A percentile compares a stretch with the other conserved stretches of the same genome.
These are phyloP conservation scores for Extremus antarcticus DNA, from an alignment of 495 filamentous ascomycete species.

Conservation along the genomic window DNA sequence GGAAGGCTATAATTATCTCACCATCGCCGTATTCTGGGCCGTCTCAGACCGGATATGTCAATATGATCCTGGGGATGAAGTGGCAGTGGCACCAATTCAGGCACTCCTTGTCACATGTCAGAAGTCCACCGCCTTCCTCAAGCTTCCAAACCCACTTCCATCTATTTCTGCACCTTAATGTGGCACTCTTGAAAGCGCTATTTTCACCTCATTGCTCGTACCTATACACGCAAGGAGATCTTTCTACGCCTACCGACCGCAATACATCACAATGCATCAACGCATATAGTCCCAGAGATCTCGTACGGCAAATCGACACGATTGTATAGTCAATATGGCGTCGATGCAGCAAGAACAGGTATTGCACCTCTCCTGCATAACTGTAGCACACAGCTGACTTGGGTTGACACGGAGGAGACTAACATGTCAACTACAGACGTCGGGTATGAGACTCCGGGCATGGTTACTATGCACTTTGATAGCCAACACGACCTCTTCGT, in stretches of 20 bases:
- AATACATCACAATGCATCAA: no score
- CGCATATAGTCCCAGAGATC: no score
- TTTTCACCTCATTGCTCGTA: not conserved
- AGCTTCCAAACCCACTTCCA: not conserved
- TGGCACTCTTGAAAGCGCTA: not conserved
- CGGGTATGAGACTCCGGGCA: no score
- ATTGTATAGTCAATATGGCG: not conserved
- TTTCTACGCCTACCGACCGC: no score
- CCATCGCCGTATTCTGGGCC: no score
- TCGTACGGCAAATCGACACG: not conserved
- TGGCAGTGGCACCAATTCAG: not conserved
- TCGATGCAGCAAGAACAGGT: not conserved
- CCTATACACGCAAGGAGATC: not conserved
- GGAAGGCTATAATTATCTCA: no score
- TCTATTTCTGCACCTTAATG: not conserved
- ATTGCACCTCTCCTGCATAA: no score
- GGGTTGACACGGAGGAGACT: no score
- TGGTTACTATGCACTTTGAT: not conserved
- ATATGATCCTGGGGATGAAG: no score
- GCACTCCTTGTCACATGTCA: not conserved
- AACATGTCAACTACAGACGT: no score
- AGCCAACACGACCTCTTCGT: not conserved
- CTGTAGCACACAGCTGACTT: no score
- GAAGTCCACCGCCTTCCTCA: not conserved
- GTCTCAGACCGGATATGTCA: no score